Percentiles rank a stretch among this genome's conserved stretches.
phyloP scores from a whole-genome alignment of 441 rosid genomes.

The Euphorbia schlechtendalii region DNA sequence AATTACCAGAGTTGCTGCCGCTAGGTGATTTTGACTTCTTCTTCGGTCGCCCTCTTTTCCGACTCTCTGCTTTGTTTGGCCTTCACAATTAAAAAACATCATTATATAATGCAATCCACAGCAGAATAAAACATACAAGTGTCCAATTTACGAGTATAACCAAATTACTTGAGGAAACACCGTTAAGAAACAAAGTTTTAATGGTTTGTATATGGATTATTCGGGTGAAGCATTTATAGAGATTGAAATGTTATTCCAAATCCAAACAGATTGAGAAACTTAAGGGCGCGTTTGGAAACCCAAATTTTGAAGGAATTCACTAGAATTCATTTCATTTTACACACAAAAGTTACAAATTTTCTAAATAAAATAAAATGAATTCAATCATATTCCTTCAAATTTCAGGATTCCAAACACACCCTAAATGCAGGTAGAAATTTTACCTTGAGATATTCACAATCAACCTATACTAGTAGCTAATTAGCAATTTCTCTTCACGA shows the following conservation, averaged over 20 bases:
- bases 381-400: too few species aligned
- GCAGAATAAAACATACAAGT: background rate
- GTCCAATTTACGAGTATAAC: background rate
- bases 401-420: too few species aligned
- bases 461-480: background rate
- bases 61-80: background rate
- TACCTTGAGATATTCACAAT: background rate
- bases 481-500: background rate
- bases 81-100: conserved; percentile 7
- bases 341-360: too few species aligned
- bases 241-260: background rate
- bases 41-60: conserved; percentile 19
- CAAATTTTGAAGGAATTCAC: too few species aligned
- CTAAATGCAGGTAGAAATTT: conserved; percentile 2
- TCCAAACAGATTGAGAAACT: too few species aligned
- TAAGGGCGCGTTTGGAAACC: background rate
- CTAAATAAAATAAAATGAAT: too few species aligned
- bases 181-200: background rate
- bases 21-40: background rate
- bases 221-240: background rate
- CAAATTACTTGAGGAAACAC: background rate
- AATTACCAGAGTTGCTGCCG: conserved; percentile 9
- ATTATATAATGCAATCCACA: background rate
- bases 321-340: too few species aligned
- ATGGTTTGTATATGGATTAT: background rate